phyloP scores from a whole-genome alignment of 1,284 basidiomycete species.

The Apiotrichum gamsii region DNA sequence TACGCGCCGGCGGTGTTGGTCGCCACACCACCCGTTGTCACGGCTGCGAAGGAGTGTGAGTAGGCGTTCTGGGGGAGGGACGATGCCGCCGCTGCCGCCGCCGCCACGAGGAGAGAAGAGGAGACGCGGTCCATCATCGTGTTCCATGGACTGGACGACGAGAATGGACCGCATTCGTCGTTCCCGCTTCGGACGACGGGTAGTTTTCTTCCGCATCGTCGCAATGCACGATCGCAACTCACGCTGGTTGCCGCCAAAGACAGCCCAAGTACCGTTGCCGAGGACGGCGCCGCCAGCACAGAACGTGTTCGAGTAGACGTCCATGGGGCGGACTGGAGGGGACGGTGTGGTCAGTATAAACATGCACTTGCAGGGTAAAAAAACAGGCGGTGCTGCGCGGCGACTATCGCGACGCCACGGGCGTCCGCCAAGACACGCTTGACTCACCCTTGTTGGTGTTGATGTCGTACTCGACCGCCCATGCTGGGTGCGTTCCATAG shows the following conservation, averaged over 20 bases:
- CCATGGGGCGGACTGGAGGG: conserved; percentile 52
- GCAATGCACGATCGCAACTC: too few species aligned
- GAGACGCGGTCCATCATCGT: too few species aligned
- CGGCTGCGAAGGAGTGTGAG: conserved; percentile 21
- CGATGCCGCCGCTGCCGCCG: too few species aligned
- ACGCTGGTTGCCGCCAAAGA: conserved; percentile 60
- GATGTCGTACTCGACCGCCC: conserved; percentile 51
- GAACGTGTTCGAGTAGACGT: conserved; percentile 74
- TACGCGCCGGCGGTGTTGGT: conserved; percentile 43
- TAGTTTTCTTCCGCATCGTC: too few species aligned
- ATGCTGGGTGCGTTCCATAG: conserved; percentile 43
- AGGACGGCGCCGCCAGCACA: conserved; percentile 53
- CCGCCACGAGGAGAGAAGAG: too few species aligned
- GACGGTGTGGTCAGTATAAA: background rate
- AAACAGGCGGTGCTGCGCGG: too few species aligned
- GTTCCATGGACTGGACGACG: too few species aligned
- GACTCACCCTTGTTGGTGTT: conserved; percentile 45
- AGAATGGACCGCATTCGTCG: too few species aligned
- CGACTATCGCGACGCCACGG: too few species aligned
- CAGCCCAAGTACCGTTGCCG: conserved; percentile 53
- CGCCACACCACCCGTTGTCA: conserved; percentile 41
- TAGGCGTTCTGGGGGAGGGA: background rate
- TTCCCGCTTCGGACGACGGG: too few species aligned
- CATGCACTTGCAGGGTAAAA: too few species aligned
- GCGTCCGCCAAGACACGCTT: too few species aligned